Conservation (phyloP, 2,329 filamentous ascomycete species). For the Metarhizium anisopliae region DNA sequence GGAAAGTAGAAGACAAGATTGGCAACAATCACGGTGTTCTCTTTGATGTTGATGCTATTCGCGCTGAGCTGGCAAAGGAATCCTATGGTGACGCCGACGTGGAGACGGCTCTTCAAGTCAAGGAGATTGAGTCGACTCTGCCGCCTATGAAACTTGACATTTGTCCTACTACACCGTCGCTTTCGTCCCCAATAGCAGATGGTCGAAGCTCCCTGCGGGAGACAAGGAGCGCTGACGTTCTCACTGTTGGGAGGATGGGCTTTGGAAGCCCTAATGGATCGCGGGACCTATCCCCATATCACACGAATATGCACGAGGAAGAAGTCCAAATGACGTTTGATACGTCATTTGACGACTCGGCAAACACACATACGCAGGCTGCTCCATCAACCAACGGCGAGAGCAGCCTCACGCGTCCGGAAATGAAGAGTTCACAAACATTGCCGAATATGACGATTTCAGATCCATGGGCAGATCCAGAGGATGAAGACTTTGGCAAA, state of each 20-base stretch:
- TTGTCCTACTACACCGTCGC: constrained; percentile 21
- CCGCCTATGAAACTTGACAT: constrained; percentile 80
- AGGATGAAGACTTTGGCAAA: constrained; percentile 60
- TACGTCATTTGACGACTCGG: constrained; percentile 42
- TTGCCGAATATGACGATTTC: constrained; percentile 39
- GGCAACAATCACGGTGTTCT: constrained; percentile 58
- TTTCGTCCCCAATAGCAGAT: constrained; percentile 13
- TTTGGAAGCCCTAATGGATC: constrained; percentile 2
- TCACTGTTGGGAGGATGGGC: constrained; percentile 12
- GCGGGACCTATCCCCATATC: constrained; percentile 16
- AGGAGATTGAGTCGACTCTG: constrained; percentile 78
- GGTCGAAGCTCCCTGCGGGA: constrained; percentile 26
- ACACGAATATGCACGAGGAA: constrained; percentile 29
- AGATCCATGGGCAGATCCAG: constrained; percentile 63
- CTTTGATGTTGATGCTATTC: constrained; percentile 93
- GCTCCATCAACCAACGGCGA: constrained; percentile 17
- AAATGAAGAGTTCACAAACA: constrained; percentile 33
- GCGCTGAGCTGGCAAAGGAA: constrained; percentile 71
- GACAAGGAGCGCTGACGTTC: constrained; percentile 37
- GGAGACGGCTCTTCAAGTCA: constrained; percentile 49
- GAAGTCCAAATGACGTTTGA: constrained; percentile 66
- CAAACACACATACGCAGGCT: background rate
- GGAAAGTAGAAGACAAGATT: constrained; percentile 30
- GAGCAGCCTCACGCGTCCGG: constrained; percentile 19
- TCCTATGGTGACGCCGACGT: constrained; percentile 37